Base-by-base conservation (phyloP, 345 rosid species). In the Melaleuca alternifolia region DNA sequence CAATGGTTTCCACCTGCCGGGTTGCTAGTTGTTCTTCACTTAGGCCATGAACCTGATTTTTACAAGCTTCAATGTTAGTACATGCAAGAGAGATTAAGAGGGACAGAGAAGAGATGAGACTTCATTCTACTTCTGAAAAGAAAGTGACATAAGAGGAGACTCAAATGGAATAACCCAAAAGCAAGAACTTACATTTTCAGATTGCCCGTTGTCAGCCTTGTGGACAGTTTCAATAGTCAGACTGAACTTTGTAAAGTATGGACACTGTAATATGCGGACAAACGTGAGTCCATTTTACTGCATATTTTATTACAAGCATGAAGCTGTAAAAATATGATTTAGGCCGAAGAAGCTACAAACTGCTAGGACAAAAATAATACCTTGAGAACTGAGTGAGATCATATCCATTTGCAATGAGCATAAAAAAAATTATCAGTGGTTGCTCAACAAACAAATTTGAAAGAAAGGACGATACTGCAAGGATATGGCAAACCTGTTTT, bases 151-250 rank as follows among this genome's bases (percentile, higher is more conserved):
- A 71, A 28, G 5, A 50, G 26, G 28, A 33, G 61, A 44, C 75
- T 52, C 50, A 79, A n/a, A 33, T 53, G 18, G 50, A 51, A 59
- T 46, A 61, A 77, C 50, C 79, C 23, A 85, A 44, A 23, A 26
- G 18, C 82, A 86, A 79, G 53, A 88, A 87, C 97, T 90, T 86
- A 94, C 97, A 91, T 94, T 93, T 86, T 93, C 95, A 41, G 93
- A 91, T 20, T 82, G 89, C 76, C 94, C 95, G 41, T 91, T 93
- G 85, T 94, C 97, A 76, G 92, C 91, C 88, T 51, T 90, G 86
- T 94, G 94, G 84, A 94, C 54, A 15, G 97, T 94, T 86, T 94
- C 95, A 82, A 94, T 85, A 56, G 94, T 93, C 44, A 94, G 91
- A 88, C 89, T 86, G 86, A 93, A 94, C 86, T 93, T 93, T 86